Conservation (phyloP, 2,329 filamentous ascomycete genomes). For the Epicoccum sorghinum region DNA sequence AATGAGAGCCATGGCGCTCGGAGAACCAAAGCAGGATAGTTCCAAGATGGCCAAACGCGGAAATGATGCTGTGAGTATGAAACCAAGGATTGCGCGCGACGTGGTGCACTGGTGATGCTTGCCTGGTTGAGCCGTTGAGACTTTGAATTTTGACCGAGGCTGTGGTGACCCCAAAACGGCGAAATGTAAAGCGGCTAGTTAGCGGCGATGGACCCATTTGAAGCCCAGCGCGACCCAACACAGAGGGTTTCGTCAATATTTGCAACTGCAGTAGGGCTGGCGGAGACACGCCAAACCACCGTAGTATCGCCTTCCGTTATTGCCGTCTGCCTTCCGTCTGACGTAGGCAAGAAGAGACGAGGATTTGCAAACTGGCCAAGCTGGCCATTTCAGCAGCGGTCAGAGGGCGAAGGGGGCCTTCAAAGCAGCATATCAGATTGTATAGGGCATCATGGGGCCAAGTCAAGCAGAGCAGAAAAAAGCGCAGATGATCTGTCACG, state of each 20-base stretch:
- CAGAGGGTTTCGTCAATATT: constrained; percentile 1
- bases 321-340: constrained; percentile 8
- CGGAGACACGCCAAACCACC: neutral
- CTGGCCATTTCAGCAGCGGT: neutral
- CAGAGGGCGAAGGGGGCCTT: constrained; percentile 3
- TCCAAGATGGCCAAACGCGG: constrained; percentile 25
- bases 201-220: constrained; percentile 19
- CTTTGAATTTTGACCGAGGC: constrained; percentile 36
- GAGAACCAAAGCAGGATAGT: constrained; percentile 6
- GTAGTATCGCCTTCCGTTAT: constrained; percentile 6
- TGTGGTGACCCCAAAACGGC: constrained; percentile 10
- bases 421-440: neutral
- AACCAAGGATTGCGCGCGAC: constrained; percentile 19
- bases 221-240: constrained; percentile 13
- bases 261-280: constrained; percentile 16
- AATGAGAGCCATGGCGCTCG: constrained; percentile 60
- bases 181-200: constrained; percentile 19
- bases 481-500: constrained; percentile 13
- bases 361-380: constrained; percentile 4
- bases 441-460: neutral
- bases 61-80: constrained; percentile 26
- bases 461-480: constrained; percentile 11
- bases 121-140: constrained; percentile 13
- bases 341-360: constrained; percentile 4
- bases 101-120: constrained; percentile 16